Percentiles rank a stretch among this genome's conserved stretches.
These are phyloP conservation scores for Lanmaoa pseudosensibilis DNA, from an alignment of 768 basidiomycete genomes.

Conservation along the genomic window DNA sequence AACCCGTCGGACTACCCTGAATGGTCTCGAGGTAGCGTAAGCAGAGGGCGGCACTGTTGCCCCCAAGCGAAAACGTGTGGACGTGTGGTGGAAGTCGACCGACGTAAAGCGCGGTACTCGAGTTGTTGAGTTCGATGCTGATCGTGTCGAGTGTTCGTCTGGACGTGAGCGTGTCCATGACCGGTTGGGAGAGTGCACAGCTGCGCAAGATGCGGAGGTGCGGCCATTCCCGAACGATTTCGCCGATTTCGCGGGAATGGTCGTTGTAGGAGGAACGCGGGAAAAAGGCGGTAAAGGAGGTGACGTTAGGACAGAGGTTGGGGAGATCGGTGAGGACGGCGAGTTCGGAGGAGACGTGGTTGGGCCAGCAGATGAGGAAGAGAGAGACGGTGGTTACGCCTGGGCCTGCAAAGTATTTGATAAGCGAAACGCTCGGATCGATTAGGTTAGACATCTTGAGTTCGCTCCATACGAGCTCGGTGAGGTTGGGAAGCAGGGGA, in stretches of 20 bases:
- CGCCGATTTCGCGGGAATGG: slow-evolving; percentile 27
- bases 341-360: slow-evolving; percentile 20
- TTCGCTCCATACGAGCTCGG: slow-evolving; percentile 25
- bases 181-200: slow-evolving; percentile 22
- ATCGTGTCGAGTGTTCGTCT: slow-evolving; percentile 18
- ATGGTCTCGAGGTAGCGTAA: slow-evolving; percentile 23
- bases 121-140: slow-evolving; percentile 30
- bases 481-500: slow-evolving; percentile 29
- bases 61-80: slow-evolving; percentile 23
- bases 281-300: slow-evolving; percentile 26
- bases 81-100: slow-evolving; percentile 21
- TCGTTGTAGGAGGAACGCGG: slow-evolving; percentile 30
- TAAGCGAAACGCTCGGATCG: slow-evolving; percentile 25
- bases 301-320: slow-evolving; percentile 25
- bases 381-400: slow-evolving; percentile 20
- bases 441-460: slow-evolving; percentile 24
- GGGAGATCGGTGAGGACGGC: slow-evolving; percentile 23
- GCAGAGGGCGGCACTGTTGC: slow-evolving; percentile 24
- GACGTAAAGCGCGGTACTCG: slow-evolving; percentile 17
- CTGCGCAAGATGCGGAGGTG: slow-evolving; percentile 16
- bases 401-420: slow-evolving; percentile 27
- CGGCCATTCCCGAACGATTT: slow-evolving; percentile 23
- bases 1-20: slow-evolving; percentile 15
- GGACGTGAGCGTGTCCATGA: slow-evolving; percentile 21
- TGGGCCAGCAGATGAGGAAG: slow-evolving; percentile 26